Conservation (phyloP, 306 rosid species). For the Datisca glomerata region DNA sequence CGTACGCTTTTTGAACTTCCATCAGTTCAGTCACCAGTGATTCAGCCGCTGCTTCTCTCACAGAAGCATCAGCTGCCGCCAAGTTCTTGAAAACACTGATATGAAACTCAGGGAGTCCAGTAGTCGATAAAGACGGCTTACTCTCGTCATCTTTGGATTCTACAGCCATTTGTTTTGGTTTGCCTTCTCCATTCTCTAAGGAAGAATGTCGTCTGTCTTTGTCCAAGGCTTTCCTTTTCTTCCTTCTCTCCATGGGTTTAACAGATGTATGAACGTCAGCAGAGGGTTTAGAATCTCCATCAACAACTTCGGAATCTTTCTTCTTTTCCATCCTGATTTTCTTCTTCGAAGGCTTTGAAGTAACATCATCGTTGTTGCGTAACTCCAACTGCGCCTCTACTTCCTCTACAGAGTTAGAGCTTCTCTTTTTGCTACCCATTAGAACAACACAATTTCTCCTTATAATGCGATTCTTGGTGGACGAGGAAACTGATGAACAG, state of each 20-base stretch:
- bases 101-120: conserved; percentile 60
- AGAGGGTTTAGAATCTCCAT: conserved; percentile 13
- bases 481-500: no score
- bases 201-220: conserved; percentile 29
- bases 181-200: conserved; percentile 3
- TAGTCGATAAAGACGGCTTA: conserved; percentile 15
- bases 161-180: no score
- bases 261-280: no score
- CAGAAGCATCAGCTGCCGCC: conserved; percentile 32
- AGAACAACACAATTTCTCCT: no score
- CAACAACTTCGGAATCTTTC: conserved; percentile 7
- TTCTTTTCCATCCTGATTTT: conserved; percentile 27
- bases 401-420: conserved; percentile 22
- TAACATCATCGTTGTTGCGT: conserved; percentile 13
- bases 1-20: conserved; percentile 67
- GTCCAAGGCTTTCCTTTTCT: conserved; percentile 64
- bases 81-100: conserved; percentile 88
- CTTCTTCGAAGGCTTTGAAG: conserved; percentile 22
- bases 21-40: conserved; percentile 58
- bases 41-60: conserved; percentile 51
- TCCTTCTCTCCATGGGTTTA: conserved; percentile 69
- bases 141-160: conserved; percentile 11
- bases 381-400: conserved; percentile 9
- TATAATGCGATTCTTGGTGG: no score
- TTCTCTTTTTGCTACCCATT: conserved; percentile 40